Evolutionary conservation across 768 basidiomycete species (phyloP), one percentile per base, ranked within the genome.

Genomic region (Chalciporus piperatus): DNA sequence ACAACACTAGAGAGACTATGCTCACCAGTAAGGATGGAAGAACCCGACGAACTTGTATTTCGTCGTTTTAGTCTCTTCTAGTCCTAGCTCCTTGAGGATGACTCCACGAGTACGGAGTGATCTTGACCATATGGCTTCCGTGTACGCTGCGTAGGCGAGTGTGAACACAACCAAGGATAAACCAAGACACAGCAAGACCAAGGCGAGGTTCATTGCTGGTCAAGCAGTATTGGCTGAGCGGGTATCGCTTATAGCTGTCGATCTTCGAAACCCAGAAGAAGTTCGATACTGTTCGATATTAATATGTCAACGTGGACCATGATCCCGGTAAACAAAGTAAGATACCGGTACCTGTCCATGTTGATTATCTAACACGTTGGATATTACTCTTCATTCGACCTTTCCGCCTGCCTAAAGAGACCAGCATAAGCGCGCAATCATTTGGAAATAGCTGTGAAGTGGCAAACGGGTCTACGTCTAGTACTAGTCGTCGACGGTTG

Each of bases 21-120:
- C 82, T 71, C 60, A 94, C 94, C 94, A 98, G 66, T 95, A 98
- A 0, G 95, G 95, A 73, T 98, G 95, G 66, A 97, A 96, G 72
- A 95, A 88, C 0, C 89, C 94, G 3, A 94, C 74, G 17, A 94
- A 69, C 41, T 62, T 72, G 43, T 53, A 52, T 5, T 52, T 45
- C 27, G 14, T 55, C 8, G 45, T 12, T 28, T 52, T 14, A 0
- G 48, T 32, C 14, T 20, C 37, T 22, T 41, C 13, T 17, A 50
- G 11, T 9, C 56, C 57, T 5, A 68, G n/a, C 12, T 59, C 52
- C 28, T 46, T 49, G 23, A 70, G 55, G 37, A 70, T 52, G 10
- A 42, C 45, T 27, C 51, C 52, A 42, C 67, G 66, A 19, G 49
- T 41, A 37, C 39, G 57, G 20, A 42, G 20, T 14, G 66, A 68